phyloP scores from a whole-genome alignment of 1,284 basidiomycete genomes.

The Schizopora paradoxa region DNA sequence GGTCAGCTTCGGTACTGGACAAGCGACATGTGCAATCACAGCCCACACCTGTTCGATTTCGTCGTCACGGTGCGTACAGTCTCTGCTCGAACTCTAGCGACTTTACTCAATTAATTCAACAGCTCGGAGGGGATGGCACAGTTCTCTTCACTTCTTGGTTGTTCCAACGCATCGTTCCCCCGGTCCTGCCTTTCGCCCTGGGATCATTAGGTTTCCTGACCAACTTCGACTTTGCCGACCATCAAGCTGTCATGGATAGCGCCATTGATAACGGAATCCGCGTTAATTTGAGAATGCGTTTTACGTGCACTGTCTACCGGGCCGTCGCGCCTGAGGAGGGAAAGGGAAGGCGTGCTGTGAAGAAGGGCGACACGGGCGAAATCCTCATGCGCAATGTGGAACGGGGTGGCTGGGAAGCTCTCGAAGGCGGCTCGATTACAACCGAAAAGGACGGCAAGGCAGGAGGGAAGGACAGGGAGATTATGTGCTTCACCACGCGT shows the following conservation, averaged over 20 bases:
- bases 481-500: constrained; percentile 95
- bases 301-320: constrained; percentile 97
- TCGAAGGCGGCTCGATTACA: constrained; percentile 60
- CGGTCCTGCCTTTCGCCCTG: constrained; percentile 95
- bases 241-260: constrained; percentile 83
- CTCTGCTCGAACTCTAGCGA: constrained; percentile 5
- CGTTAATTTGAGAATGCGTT: constrained; percentile 97
- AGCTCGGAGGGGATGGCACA: constrained; percentile 97
- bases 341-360: constrained; percentile 76
- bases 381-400: constrained; percentile 91
- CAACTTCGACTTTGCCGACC: constrained; percentile 93
- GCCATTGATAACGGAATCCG: constrained; percentile 92
- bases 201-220: constrained; percentile 98
- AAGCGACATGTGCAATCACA: constrained; percentile 88
- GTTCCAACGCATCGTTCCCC: constrained; percentile 97
- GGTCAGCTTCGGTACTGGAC: constrained; percentile 98
- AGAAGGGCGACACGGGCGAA: constrained; percentile 87
- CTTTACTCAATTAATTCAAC: constrained; percentile 20
- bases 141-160: constrained; percentile 99
- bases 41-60: constrained; percentile 95
- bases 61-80: constrained; percentile 79
- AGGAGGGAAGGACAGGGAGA: constrained; percentile 82
- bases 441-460: constrained; percentile 31
- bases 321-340: constrained; percentile 71
- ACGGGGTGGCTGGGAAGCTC: constrained; percentile 88